These are phyloP conservation scores for Diutina rugosa DNA, from an alignment of 1,139 yeast genomes.

Conservation along the genomic window DNA sequence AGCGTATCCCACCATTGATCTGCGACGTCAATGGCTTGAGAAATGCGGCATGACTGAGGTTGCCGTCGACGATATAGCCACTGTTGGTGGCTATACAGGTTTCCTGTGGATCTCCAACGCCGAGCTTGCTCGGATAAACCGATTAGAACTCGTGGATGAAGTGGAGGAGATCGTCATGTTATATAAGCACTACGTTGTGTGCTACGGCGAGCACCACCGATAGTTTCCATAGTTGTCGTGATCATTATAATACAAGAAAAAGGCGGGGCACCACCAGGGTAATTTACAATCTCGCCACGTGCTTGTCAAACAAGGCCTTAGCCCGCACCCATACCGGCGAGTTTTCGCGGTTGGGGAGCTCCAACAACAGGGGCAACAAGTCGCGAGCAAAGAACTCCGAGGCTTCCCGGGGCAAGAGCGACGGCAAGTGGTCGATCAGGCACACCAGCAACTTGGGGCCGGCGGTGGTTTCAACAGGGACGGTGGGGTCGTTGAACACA, in stretches of 20 bases:
- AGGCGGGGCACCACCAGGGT: background rate
- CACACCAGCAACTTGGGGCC: constrained; percentile 87
- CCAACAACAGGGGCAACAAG: constrained; percentile 75
- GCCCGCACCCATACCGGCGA: constrained; percentile 93
- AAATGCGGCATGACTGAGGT: constrained; percentile 12
- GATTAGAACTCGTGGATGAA: constrained; percentile 76
- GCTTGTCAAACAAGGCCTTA: constrained; percentile 67
- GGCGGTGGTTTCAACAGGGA: constrained; percentile 54
- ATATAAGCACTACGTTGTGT: constrained; percentile 47
- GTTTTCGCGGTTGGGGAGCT: constrained; percentile 65
- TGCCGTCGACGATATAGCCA: constrained; percentile 42
- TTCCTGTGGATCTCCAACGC: constrained; percentile 29
- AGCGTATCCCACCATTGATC: constrained; percentile 21
- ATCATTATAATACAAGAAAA: background rate
- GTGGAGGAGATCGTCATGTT: constrained; percentile 71
- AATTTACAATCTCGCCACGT: constrained; percentile 49
- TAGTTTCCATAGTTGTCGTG: background rate
- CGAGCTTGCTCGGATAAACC: constrained; percentile 42
- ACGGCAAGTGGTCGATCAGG: constrained; percentile 95
- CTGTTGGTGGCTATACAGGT: constrained; percentile 31
- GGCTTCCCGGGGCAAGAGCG: constrained; percentile 91
- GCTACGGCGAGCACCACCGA: background rate
- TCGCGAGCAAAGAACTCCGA: constrained; percentile 83
- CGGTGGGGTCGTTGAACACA: constrained; percentile 84
- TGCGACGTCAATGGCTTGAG: constrained; percentile 28